Percentiles rank a stretch among this genome's conserved stretches.
These are phyloP conservation scores for Leccinum boreale DNA, from an alignment of 768 basidiomycete species.

Conservation along the genomic window DNA sequence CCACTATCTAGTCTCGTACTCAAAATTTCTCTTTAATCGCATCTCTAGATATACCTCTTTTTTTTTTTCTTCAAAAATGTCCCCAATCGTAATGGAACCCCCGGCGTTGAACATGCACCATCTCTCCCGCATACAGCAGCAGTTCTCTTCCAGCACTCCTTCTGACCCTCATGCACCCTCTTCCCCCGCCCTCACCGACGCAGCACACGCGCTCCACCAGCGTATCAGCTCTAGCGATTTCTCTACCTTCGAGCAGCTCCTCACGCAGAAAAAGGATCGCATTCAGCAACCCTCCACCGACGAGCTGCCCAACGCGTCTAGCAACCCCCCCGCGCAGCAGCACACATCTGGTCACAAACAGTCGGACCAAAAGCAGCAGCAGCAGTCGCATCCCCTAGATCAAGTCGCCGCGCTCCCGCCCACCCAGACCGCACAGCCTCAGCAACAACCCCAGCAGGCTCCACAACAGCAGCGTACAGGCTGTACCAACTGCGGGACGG, in stretches of 20 bases:
- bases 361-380: constrained; percentile 16
- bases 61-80: constrained; percentile 37
- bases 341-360: constrained; percentile 6
- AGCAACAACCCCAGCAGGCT: constrained; percentile 24
- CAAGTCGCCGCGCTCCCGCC: constrained; percentile 29
- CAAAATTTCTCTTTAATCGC: constrained; percentile 27
- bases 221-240: constrained; percentile 29
- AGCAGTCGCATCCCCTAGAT: constrained; percentile 15
- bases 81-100: constrained; percentile 56
- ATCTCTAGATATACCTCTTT: constrained; percentile 29
- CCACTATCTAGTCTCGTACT: constrained; percentile 20
- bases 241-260: constrained; percentile 30
- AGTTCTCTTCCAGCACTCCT: constrained; percentile 36
- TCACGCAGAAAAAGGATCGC: constrained; percentile 31
- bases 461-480: constrained; percentile 39
- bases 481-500: constrained; percentile 76
- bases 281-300: constrained; percentile 15
- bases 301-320: constrained; percentile 12
- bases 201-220: constrained; percentile 28
- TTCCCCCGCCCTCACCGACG: constrained; percentile 20
- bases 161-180: constrained; percentile 28
- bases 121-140: constrained; percentile 49
- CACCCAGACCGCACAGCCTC: constrained; percentile 21
- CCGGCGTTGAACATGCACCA: constrained; percentile 51
- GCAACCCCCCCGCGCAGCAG: constrained; percentile 15